Conservation (phyloP, 805 yeast genomes). For the Debaryomyces tyrocola region DNA sequence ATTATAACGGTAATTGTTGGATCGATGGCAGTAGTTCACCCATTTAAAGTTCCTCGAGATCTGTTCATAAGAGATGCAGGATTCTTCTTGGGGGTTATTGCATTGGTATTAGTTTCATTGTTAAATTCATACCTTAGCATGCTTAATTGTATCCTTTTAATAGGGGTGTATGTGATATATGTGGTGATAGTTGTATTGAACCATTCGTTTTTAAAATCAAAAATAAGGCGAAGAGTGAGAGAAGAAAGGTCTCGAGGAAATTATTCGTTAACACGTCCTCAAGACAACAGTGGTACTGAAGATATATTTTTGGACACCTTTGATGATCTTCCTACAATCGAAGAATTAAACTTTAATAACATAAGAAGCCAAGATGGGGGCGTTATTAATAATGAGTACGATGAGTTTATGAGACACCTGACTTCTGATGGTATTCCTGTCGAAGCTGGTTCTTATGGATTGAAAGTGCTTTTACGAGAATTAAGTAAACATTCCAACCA, state of each 20-base stretch:
- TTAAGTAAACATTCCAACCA: constrained; percentile 25
- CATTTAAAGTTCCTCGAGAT: constrained; percentile 54
- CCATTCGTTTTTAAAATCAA: constrained; percentile 19
- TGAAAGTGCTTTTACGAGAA: constrained; percentile 31
- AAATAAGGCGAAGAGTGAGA: constrained; percentile 11
- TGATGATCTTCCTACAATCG: constrained; percentile 26
- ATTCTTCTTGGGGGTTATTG: constrained; percentile 53
- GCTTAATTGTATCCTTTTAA: constrained; percentile 58
- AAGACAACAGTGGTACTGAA: constrained; percentile 9
- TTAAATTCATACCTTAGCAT: constrained; percentile 54
- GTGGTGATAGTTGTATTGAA: constrained; percentile 46
- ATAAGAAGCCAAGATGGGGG: not conserved
- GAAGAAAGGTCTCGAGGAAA: constrained; percentile 24
- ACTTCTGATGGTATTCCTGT: constrained; percentile 7
- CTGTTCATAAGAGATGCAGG: constrained; percentile 61
- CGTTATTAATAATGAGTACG: not conserved
- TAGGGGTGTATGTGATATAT: constrained; percentile 56
- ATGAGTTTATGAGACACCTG: not conserved
- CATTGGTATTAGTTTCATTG: constrained; percentile 52
- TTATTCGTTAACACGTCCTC: constrained; percentile 5
- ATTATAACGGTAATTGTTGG: constrained; percentile 81
- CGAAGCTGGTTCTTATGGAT: constrained; percentile 30
- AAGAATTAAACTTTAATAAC: constrained; percentile 14
- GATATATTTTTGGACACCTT: constrained; percentile 21
- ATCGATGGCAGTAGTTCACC: constrained; percentile 64